Evolutionary conservation across 1,284 basidiomycete genomes (phyloP).

Genomic region (Grifola frondosa): DNA sequence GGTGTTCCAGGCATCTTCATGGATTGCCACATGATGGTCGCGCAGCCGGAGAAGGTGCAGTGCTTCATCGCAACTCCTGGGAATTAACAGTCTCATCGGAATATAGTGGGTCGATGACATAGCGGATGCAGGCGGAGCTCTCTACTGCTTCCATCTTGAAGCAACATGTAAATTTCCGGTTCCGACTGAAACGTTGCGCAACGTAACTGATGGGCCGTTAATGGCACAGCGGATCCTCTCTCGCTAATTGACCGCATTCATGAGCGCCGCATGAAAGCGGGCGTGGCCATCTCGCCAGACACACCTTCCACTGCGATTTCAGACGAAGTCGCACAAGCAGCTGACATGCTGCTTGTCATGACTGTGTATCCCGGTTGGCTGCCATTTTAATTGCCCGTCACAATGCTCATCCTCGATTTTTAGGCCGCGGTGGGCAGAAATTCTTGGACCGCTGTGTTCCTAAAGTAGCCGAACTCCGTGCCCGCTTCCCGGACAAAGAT

Average conservation of each 20-base stretch:
- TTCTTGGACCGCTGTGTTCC: conserved; percentile 93
- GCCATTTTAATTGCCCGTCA: too few relatives aligned
- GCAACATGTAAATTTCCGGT: conserved; percentile 70
- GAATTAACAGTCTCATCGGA: neutral
- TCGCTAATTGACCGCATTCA: conserved; percentile 79
- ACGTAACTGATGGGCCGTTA: too few relatives aligned
- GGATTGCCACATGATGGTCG: conserved; percentile 99
- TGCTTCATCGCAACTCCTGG: neutral
- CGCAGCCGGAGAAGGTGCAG: conserved; percentile 85
- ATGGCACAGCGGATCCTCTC: conserved; percentile 63
- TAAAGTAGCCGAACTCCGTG: conserved; percentile 90
- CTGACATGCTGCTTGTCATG: conserved; percentile 97
- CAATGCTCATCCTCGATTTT: neutral
- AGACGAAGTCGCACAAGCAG: conserved; percentile 74
- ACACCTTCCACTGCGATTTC: conserved; percentile 86
- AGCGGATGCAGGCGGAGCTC: conserved; percentile 89
- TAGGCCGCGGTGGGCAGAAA: conserved; percentile 93
- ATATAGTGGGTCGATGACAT: conserved; percentile 93
- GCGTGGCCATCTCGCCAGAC: conserved; percentile 92
- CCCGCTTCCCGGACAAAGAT: conserved; percentile 88
- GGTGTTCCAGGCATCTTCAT: conserved; percentile 95
- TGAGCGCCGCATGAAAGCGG: conserved; percentile 80
- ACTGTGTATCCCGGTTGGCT: conserved; percentile 88
- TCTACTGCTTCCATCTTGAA: conserved; percentile 98
- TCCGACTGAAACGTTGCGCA: too few relatives aligned